These are phyloP conservation scores for Rubia peregrina DNA, from an alignment of 305 asterid genomes.

Conservation along the genomic window DNA sequence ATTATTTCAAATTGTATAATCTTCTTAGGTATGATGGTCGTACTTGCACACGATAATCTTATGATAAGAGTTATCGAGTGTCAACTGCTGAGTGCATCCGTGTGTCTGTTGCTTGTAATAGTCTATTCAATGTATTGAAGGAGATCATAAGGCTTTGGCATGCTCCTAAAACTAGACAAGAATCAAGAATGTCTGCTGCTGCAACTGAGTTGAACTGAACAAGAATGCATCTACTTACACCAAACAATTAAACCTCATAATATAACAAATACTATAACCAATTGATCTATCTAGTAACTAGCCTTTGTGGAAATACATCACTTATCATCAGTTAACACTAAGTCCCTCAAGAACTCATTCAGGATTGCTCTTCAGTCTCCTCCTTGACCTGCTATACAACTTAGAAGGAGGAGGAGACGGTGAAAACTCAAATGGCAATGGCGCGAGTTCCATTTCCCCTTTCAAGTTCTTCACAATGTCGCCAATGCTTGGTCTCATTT, in stretches of 20 bases:
- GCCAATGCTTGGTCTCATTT: constrained; percentile 65
- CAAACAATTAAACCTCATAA: background rate
- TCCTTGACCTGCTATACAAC: constrained; percentile 41
- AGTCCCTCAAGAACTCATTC: constrained; percentile 23
- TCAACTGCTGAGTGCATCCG: no score
- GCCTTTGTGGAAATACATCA: constrained; percentile 7
- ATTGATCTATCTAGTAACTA: background rate
- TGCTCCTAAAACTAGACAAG: background rate
- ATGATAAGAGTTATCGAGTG: no score
- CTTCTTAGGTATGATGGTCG: no score
- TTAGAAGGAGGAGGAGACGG: constrained; percentile 71
- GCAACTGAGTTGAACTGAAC: background rate
- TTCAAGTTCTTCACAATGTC: constrained; percentile 65
- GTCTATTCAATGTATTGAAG: background rate
- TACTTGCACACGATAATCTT: no score
- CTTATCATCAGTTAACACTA: background rate
- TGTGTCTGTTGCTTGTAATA: no score
- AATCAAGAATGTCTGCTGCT: background rate
- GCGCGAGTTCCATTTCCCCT: constrained; percentile 68
- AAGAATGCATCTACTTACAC: constrained; percentile 11
- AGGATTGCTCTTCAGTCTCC: constrained; percentile 33
- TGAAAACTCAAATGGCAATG: constrained; percentile 68
- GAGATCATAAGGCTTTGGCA: background rate
- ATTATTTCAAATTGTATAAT: no score
- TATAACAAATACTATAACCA: constrained; percentile 4